Evolutionary conservation across 75 land plant genomes (phyloP).

Genomic region (Selaginella tamariscina): DNA sequence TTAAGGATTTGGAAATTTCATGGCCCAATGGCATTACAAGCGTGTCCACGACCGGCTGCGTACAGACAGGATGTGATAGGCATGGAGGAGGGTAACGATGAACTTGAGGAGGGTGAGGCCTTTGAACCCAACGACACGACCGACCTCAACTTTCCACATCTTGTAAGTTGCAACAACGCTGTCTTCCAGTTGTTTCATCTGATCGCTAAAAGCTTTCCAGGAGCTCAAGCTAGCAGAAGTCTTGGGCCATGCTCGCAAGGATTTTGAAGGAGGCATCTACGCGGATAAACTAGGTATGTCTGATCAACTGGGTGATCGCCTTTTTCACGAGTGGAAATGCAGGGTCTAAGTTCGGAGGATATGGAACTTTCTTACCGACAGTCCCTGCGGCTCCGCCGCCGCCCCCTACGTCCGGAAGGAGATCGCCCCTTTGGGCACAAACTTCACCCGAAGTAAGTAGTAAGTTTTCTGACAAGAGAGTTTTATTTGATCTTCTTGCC

Average conservation of each 20-base stretch:
- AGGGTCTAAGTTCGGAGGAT: slow-evolving; percentile 84
- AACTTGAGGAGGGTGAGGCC: slow-evolving; percentile 90
- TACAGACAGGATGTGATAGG: background rate
- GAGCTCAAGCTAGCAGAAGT: slow-evolving; percentile 47
- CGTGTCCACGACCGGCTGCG: background rate
- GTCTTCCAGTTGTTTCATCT: background rate
- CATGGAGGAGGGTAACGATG: slow-evolving; percentile 44
- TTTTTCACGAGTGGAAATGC: background rate
- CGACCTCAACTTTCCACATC: slow-evolving; percentile 51
- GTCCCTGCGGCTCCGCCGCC: slow-evolving; percentile 2
- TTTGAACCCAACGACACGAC: slow-evolving; percentile 29
- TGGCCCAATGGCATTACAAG: background rate
- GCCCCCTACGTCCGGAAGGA: background rate
- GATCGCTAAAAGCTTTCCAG: slow-evolving; percentile 20
- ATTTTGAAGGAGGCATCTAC: slow-evolving; percentile 66
- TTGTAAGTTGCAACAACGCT: slow-evolving; percentile 33
- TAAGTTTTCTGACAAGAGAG: background rate
- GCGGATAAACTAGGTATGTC: slow-evolving; percentile 64
- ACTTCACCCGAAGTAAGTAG: background rate
- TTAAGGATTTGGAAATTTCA: too few species aligned
- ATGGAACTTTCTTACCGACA: slow-evolving; percentile 77
- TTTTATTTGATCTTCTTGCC: too few species aligned
- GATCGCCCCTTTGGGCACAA: background rate
- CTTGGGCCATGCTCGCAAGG: slow-evolving; percentile 64
- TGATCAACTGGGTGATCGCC: background rate